A percentile compares a stretch with the other conserved stretches of the same genome.
Evolutionary conservation across 352 stramenopile species (phyloP).

Genomic region (Phytophthora hybrid): DNA sequence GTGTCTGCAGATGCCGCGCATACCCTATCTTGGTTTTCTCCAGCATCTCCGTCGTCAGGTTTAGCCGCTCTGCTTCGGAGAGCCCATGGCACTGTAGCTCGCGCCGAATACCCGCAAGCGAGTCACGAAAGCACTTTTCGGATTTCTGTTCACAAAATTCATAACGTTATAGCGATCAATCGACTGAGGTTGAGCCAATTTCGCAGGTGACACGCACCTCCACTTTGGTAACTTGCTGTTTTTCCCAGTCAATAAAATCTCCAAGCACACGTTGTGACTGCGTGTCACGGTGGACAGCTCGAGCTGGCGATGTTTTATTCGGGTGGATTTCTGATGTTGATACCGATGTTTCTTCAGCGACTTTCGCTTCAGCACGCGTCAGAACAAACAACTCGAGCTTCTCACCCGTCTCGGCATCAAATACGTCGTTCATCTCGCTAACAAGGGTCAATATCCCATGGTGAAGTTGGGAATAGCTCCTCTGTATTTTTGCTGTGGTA

Average conservation of each 20-base stretch:
- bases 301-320: slow-evolving; percentile 3
- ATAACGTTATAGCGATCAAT: neutral
- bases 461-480: neutral
- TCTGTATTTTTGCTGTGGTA: slow-evolving; percentile 38
- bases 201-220: slow-evolving; percentile 41
- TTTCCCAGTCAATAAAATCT: slow-evolving; percentile 58
- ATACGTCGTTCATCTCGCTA: slow-evolving; percentile 40
- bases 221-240: slow-evolving; percentile 52
- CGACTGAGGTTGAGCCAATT: neutral
- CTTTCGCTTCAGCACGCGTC: neutral
- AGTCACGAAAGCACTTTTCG: slow-evolving; percentile 56
- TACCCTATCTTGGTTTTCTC: slow-evolving; percentile 75
- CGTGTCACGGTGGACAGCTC: slow-evolving; percentile 53
- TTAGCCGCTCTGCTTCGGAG: slow-evolving; percentile 37
- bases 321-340: neutral
- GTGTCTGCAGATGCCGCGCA: slow-evolving; percentile 53
- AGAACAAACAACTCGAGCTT: slow-evolving; percentile 45
- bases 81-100: slow-evolving; percentile 61
- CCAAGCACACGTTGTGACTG: slow-evolving; percentile 66
- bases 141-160: slow-evolving; percentile 45
- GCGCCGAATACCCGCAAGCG: slow-evolving; percentile 55
- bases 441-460: neutral
- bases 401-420: slow-evolving; percentile 78
- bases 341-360: neutral
- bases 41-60: slow-evolving; percentile 62